A percentile compares a stretch with the other conserved stretches of the same genome.
These are phyloP conservation scores for Prunus mongolica DNA, from an alignment of 306 rosid genomes.

Conservation along the genomic window DNA sequence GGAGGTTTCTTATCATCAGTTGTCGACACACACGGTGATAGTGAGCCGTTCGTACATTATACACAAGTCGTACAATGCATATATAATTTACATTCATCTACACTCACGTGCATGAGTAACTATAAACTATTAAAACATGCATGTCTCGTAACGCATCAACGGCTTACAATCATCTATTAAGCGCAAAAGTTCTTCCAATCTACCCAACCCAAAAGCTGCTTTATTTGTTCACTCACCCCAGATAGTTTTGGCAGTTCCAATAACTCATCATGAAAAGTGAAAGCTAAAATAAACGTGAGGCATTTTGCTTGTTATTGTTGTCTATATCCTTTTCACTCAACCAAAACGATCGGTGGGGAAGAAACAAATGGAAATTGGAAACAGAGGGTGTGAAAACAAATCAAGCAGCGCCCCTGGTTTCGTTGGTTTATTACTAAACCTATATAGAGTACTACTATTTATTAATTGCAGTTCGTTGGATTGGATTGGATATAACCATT, in stretches of 20 bases:
- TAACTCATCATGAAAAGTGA: constrained; percentile 2
- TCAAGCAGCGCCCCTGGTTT: constrained; percentile 11
- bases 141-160: no score
- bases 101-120: no score
- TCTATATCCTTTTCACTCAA: background rate
- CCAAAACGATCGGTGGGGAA: background rate
- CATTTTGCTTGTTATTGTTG: background rate
- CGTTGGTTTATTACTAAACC: background rate
- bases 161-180: no score
- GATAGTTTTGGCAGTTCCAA: background rate
- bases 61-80: no score
- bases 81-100: no score
- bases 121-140: no score
- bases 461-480: background rate
- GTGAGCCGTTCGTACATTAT: no score
- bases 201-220: no score
- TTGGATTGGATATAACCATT: background rate
- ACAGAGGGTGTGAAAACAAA: background rate
- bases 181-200: no score
- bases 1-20: no score
- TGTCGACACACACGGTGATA: no score
- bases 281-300: background rate
- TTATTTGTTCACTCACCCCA: no score
- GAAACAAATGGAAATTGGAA: background rate
- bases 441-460: background rate